phyloP scores from a whole-genome alignment of 2,329 filamentous ascomycete species.

The Fusarium vanettenii region DNA sequence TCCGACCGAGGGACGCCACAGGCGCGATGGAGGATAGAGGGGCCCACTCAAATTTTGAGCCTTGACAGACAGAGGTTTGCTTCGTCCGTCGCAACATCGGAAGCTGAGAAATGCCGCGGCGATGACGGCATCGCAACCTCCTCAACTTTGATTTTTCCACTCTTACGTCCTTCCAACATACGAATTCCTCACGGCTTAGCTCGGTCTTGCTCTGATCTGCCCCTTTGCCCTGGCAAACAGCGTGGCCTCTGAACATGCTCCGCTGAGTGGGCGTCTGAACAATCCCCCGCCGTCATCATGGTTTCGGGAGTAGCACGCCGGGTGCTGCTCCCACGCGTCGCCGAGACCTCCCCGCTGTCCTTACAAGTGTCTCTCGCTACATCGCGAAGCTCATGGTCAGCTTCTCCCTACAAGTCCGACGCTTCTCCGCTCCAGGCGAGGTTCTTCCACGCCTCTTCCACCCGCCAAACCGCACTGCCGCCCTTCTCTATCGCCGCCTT shows the following conservation, averaged over 20 bases:
- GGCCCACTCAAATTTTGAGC: conserved; percentile 39
- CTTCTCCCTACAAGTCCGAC: conserved; percentile 29
- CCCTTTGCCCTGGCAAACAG: conserved; percentile 22
- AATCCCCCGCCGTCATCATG: conserved; percentile 54
- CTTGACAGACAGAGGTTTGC: conserved; percentile 15
- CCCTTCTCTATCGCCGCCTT: conserved; percentile 42
- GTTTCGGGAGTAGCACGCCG: conserved; percentile 62
- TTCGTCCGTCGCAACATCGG: conserved; percentile 40
- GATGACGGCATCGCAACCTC: conserved; percentile 49
- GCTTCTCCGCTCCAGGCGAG: conserved; percentile 30
- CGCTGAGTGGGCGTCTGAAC: conserved; percentile 39
- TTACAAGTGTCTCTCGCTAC: conserved; percentile 38
- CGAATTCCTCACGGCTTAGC: conserved; percentile 5
- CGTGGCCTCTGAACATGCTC: conserved; percentile 46
- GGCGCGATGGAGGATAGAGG: conserved; percentile 21
- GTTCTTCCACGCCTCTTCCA: conserved; percentile 28
- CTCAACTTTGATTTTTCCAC: conserved; percentile 36
- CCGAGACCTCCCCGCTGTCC: conserved; percentile 45
- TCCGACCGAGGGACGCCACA: conserved; percentile 38
- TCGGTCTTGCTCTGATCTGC: conserved; percentile 1
- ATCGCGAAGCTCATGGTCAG: conserved; percentile 37
- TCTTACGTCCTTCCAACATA: conserved; percentile 20
- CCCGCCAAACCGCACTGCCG: conserved; percentile 36
- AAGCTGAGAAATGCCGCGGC: conserved; percentile 49
- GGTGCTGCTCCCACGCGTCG: conserved; percentile 61